These are phyloP conservation scores for Ziziphus jujuba DNA, from an alignment of 306 rosid genomes.

Conservation along the genomic window DNA sequence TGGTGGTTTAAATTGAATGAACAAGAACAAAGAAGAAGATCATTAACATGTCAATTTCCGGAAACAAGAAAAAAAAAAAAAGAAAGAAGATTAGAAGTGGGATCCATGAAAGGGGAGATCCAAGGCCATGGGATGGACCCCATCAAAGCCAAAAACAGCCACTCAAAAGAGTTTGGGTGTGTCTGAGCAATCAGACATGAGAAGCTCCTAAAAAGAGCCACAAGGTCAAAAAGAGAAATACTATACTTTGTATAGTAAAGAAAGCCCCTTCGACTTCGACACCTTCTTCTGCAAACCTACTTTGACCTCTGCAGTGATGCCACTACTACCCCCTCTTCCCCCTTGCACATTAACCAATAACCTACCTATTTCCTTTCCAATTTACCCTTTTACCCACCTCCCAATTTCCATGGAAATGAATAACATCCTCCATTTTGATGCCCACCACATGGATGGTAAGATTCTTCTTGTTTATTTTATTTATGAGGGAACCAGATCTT, in stretches of 20 bases:
- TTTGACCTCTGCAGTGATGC: constrained; percentile 31
- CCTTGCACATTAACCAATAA: constrained; percentile 21
- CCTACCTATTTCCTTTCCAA: background rate
- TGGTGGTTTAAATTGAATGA: too few species aligned
- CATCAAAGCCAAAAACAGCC: too few species aligned
- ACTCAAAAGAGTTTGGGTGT: background rate
- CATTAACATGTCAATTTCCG: too few species aligned
- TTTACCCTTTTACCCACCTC: background rate
- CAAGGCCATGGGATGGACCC: too few species aligned
- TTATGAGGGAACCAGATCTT: background rate
- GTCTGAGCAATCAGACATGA: constrained; percentile 30
- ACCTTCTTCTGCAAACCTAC: constrained; percentile 15
- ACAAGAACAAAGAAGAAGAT: too few species aligned
- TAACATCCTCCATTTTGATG: background rate
- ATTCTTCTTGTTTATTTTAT: background rate
- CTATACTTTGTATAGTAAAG: background rate
- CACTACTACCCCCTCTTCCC: too few species aligned
- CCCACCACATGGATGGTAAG: background rate
- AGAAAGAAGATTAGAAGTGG: too few species aligned
- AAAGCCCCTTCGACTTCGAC: constrained; percentile 16
- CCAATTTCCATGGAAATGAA: background rate
- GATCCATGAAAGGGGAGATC: too few species aligned
- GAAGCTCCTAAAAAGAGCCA: constrained; percentile 30
- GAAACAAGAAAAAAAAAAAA: too few species aligned
- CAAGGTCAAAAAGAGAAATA: constrained; percentile 13